Evolutionary conservation across 2,329 filamentous ascomycete genomes (phyloP), one percentile per base, ranked within the genome.

Genomic region (Periconia digitata): DNA sequence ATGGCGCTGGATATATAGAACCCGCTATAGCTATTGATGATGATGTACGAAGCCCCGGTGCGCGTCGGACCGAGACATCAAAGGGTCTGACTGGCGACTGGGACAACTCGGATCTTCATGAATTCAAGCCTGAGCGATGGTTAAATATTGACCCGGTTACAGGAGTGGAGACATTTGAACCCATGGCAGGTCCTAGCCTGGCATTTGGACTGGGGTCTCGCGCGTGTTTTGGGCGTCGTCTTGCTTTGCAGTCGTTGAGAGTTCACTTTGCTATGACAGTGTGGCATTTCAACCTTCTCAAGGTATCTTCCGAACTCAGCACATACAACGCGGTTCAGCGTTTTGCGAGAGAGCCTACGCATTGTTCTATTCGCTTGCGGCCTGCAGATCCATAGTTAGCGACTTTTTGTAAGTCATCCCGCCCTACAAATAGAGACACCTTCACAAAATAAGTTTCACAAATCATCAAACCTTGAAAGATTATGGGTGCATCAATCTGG

Each of bases 1-100:
- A 64, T 41, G 60, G 63, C 4, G 48, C 63, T 13, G 53, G 57
- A 49, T 51, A 44, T 36, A 37, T 18, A 3, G 13, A 21, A 13
- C 50, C 53, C 8, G 18, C 38, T n/a, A 20, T 51, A 5, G 16
- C 17, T 6, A 16, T 40, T 15, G 37, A 37, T 8, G 44, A 40
- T 13, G n/a, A n/a, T 15, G 17, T 20, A 23, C 43, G 36, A n/a
- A 37, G 40, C 10, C 27, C 27, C n/a, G 27, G 27, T 32, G 27
- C 27, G 27, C 27, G 27, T 10, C 27, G 27, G 10, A 3, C 10
- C 34, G 21, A 16, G 13, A n/a, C 41, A 13, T 29, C 22, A 8
- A 39, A n/a, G 5, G 22, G 32, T 17, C 18, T 20, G 22, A 47
- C 17, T 17, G 40, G 34, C 16, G 40, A 39, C 23, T 24, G 34